Conservation (phyloP, 345 rosid species). For the Pistacia integerrima region DNA sequence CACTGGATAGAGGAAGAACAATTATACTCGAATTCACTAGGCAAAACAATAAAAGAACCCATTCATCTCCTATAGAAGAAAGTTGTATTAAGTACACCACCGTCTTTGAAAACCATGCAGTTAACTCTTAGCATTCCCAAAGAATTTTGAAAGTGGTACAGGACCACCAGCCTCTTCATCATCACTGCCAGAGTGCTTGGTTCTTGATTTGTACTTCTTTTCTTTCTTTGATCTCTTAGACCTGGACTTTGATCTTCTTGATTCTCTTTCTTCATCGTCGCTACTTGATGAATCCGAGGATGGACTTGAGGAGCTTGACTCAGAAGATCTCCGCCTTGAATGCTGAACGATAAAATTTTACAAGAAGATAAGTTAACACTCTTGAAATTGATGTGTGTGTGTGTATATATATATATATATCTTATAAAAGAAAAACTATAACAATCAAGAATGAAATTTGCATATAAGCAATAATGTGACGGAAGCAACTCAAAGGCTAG, state of each 20-base stretch:
- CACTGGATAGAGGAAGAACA: neutral
- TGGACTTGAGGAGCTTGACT: slow-evolving; percentile 60
- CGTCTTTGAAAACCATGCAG: slow-evolving; percentile 13
- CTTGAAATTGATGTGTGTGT: no score
- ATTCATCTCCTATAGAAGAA: slow-evolving; percentile 15
- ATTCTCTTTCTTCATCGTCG: slow-evolving; percentile 73
- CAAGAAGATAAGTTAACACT: neutral
- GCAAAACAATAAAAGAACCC: slow-evolving; percentile 10
- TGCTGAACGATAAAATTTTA: slow-evolving; percentile 50
- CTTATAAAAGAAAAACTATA: no score
- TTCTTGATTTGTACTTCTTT: slow-evolving; percentile 69
- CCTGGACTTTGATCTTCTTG: slow-evolving; percentile 80
- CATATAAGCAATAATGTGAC: neutral
- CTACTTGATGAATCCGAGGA: slow-evolving; percentile 69
- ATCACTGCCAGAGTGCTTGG: slow-evolving; percentile 48
- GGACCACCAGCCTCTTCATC: slow-evolving; percentile 70
- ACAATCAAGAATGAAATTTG: neutral
- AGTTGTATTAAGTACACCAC: slow-evolving; percentile 11
- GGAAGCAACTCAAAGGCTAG: neutral
- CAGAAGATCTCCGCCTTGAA: slow-evolving; percentile 55
- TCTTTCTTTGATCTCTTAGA: slow-evolving; percentile 56
- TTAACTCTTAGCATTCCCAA: slow-evolving; percentile 68
- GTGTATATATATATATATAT: no score
- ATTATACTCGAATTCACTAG: neutral
- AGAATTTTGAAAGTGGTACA: slow-evolving; percentile 89